phyloP scores from a whole-genome alignment of 108 stramenopile species.

The Tribonema minus region DNA sequence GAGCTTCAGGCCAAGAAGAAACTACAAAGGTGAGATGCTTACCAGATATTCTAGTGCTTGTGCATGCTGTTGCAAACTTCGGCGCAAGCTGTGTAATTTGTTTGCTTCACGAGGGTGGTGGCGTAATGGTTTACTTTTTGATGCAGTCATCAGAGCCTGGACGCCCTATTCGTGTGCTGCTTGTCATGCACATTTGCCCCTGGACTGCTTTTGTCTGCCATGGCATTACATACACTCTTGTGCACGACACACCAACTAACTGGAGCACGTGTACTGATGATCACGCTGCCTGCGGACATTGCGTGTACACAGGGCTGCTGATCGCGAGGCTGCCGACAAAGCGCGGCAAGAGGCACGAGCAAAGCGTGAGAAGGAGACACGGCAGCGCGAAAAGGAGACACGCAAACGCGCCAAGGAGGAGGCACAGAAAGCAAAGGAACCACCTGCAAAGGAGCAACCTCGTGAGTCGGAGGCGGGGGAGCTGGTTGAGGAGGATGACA shows the following conservation, averaged over 20 bases:
- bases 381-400: neutral
- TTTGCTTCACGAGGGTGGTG: neutral
- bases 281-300: neutral
- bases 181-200: too few relatives aligned
- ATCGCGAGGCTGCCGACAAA: neutral
- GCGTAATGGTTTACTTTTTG: neutral
- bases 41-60: neutral
- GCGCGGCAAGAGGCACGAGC: neutral
- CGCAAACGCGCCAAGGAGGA: too few relatives aligned
- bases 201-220: too few relatives aligned
- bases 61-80: neutral
- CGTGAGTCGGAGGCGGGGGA: neutral
- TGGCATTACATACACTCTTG: neutral
- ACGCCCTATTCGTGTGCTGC: neutral
- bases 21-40: slow-evolving; percentile 2
- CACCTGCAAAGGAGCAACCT: neutral
- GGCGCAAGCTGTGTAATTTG: neutral
- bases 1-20: slow-evolving; percentile 42
- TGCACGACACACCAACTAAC: neutral
- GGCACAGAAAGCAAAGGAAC: neutral
- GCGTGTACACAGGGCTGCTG: neutral
- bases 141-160: neutral
- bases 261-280: neutral
- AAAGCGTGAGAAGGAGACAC: neutral
- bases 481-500: neutral